Evolutionary conservation across 2,329 filamentous ascomycete species (phyloP).

Genomic region (Ophiostoma himal-ulmi): DNA sequence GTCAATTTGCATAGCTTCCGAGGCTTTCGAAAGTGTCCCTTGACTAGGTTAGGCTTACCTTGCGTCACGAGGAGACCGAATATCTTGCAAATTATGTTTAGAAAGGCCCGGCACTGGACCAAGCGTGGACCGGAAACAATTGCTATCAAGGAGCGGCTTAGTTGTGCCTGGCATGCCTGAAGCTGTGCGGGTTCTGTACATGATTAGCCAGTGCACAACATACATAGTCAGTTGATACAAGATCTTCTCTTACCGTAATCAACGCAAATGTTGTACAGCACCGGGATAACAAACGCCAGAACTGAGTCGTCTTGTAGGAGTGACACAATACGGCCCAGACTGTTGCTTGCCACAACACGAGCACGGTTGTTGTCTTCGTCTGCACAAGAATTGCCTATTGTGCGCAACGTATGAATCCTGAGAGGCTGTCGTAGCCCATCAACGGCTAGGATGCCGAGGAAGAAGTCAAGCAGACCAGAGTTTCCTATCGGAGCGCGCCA

Average conservation of each 20-base stretch:
- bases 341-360: conserved; percentile 46
- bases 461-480: conserved; percentile 53
- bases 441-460: conserved; percentile 42
- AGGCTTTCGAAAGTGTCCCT: not conserved
- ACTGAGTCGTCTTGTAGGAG: conserved; percentile 45
- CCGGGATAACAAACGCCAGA: conserved; percentile 50
- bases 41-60: conserved; percentile 30
- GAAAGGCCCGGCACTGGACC: conserved; percentile 38
- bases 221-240: not conserved
- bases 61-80: conserved; percentile 49
- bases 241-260: conserved; percentile 43
- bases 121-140: conserved; percentile 45
- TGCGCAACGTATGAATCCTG: conserved; percentile 50
- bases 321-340: conserved; percentile 43
- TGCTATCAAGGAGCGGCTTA: conserved; percentile 46
- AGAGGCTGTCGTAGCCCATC: conserved; percentile 36
- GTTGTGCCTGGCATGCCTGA: conserved; percentile 46
- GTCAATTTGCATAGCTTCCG: not conserved
- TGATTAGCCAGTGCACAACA: conserved; percentile 37
- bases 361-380: conserved; percentile 58
- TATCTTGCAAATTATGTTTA: conserved; percentile 53
- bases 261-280: conserved; percentile 57
- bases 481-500: conserved; percentile 54
- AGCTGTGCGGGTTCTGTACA: conserved; percentile 43
- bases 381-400: conserved; percentile 58